Conservation (phyloP, 352 stramenopile genomes). For the Pythium phragmiticola region DNA sequence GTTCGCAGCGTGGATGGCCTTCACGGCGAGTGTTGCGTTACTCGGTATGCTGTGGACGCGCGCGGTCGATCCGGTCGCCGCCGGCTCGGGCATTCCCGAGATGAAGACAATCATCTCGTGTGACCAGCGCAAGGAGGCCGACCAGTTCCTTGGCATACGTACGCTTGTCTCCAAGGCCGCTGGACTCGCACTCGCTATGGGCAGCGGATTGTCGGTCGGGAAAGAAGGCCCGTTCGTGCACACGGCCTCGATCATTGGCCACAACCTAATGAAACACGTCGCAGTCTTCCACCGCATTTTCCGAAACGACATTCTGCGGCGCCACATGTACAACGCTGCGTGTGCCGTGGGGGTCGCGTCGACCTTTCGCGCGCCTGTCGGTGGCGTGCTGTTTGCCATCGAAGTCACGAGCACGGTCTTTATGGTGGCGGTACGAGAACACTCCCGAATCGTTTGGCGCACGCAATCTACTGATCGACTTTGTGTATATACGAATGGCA, state of each 20-base stretch:
- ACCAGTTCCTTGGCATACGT: constrained; percentile 38
- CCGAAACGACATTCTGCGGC: constrained; percentile 56
- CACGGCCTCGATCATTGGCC: constrained; percentile 81
- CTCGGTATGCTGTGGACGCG: constrained; percentile 46
- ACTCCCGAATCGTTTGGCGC: too few relatives aligned
- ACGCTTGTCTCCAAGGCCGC: constrained; percentile 78
- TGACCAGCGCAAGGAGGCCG: constrained; percentile 45
- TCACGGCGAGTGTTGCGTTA: constrained; percentile 33
- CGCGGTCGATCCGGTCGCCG: constrained; percentile 41
- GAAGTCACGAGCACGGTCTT: constrained; percentile 85
- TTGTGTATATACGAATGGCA: background rate
- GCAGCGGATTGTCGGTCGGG: constrained; percentile 92
- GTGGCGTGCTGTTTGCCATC: constrained; percentile 89
- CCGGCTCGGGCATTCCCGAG: constrained; percentile 68
- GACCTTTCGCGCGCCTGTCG: constrained; percentile 88
- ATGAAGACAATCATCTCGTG: constrained; percentile 82
- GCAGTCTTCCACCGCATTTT: constrained; percentile 68
- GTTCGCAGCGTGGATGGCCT: constrained; percentile 37
- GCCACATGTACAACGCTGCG: constrained; percentile 86
- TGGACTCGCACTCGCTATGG: constrained; percentile 90
- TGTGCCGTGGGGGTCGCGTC: constrained; percentile 87
- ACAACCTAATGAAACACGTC: constrained; percentile 79
- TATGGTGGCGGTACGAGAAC: constrained; percentile 46
- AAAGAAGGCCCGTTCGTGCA: constrained; percentile 98
- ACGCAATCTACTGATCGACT: background rate